Base-by-base conservation (phyloP, 305 asterid genomes). In the Stenogyne calaminthoides region DNA sequence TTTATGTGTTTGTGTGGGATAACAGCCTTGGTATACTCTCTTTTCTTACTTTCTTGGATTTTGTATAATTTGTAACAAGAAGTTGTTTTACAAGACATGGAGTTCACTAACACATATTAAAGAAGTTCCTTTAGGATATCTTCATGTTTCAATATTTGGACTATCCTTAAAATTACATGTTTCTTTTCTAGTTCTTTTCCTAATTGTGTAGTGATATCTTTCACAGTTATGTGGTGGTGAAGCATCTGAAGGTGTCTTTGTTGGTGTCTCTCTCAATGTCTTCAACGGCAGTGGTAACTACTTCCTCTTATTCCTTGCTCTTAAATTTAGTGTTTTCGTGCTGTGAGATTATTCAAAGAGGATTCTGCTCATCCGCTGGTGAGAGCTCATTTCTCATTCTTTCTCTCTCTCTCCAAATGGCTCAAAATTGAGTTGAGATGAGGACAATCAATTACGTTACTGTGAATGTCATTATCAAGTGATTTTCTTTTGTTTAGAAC, bases 181-280 rank as follows among this genome's bases (percentile, higher is more conserved):
- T 65, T 44, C 75, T 42, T 61, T 40, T 62, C 64, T 59, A 9
- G 22, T 66, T 49, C 64, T 62, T 80, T 20, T 71, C 49, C 56
- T 73, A 51, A 77, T 52, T 62, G 40, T 64, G 51, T 12, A 64
- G 25, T 78, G 59, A 69, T 82, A 63, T 32, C 66, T 77, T 78
- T 72, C 70, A 77, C 87, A 91, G 97, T 83, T 91, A 76, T 91
- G 95, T 51, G 96, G 96, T 44, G 96, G 97, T 37, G 83, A 83
- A 82, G 82, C 88, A 84, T 89, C 97, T 69, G 97, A 91, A 81
- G 97, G 96, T 78, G 83, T 91, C 77, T 91, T 91, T 88, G 92
- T 91, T 76, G 97, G 96, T 62, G 97, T 88, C 49, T 88, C 86
- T 91, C 78, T 88, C 96, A 69, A 89, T 91, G 97, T 91, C 97